These are phyloP conservation scores for Ogataea paraovalis DNA, from an alignment of 805 yeast genomes.

Conservation along the genomic window DNA sequence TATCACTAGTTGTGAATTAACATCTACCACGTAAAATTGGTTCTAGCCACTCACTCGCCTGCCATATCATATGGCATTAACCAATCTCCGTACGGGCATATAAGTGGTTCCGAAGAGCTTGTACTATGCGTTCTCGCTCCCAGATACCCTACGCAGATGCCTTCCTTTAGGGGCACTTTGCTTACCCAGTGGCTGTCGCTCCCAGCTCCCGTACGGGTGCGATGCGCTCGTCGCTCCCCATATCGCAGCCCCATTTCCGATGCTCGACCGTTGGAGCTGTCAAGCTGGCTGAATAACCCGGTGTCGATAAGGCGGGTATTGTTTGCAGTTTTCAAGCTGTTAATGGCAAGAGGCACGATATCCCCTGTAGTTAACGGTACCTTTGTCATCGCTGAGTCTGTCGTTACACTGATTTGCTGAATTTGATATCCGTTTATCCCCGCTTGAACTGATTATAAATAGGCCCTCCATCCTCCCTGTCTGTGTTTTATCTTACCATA, in stretches of 20 bases:
- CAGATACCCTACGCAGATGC: not conserved
- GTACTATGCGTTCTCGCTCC: too few species aligned
- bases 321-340: not conserved
- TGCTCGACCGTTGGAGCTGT: not conserved
- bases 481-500: not conserved
- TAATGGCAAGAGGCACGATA: conserved; percentile 5
- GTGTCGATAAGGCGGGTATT: not conserved
- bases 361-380: conserved; percentile 6
- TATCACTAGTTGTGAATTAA: too few species aligned
- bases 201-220: not conserved
- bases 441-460: not conserved
- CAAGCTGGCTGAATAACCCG: not conserved
- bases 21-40: too few species aligned
- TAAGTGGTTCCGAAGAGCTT: too few species aligned
- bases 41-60: too few species aligned
- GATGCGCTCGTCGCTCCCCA: not conserved
- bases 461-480: not conserved
- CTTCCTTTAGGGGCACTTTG: not conserved
- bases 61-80: too few species aligned
- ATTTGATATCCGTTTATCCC: not conserved
- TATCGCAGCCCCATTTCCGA: not conserved
- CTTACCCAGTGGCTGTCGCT: not conserved
- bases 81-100: too few species aligned
- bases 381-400: not conserved
- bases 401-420: not conserved